Evolutionary conservation across 129 eudicot genomes (phyloP).

Genomic region (Cynara cardunculus): DNA sequence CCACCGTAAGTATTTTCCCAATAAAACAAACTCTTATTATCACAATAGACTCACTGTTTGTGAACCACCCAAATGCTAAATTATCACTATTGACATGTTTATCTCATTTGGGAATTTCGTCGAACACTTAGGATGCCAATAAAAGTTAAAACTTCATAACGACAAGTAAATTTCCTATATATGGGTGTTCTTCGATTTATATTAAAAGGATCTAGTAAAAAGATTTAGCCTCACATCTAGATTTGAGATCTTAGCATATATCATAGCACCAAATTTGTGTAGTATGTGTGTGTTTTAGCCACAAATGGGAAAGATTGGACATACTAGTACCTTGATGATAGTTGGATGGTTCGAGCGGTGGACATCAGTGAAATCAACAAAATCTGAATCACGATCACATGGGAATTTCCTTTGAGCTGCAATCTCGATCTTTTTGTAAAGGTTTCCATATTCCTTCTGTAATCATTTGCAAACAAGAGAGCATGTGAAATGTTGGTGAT

Average conservation of each 20-base stretch:
- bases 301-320: neutral
- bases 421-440: conserved; percentile 39
- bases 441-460: conserved; percentile 46
- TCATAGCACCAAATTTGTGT: neutral
- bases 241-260: neutral
- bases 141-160: neutral
- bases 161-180: no score
- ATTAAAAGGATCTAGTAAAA: no score
- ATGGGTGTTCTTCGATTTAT: no score
- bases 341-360: conserved; percentile 52
- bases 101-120: neutral
- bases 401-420: conserved; percentile 34
- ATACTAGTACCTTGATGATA: conserved; percentile 43
- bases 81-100: neutral
- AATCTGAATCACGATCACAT: conserved; percentile 35
- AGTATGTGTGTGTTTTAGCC: neutral
- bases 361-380: conserved; percentile 29
- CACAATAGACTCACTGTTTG: neutral
- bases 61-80: neutral
- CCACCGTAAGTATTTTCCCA: no score
- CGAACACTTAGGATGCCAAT: no score
- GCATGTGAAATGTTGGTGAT: no score
- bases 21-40: neutral
- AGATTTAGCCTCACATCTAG: neutral
- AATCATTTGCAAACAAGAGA: conserved; percentile 7